These are phyloP conservation scores for Paspalum notatum DNA, from an alignment of 176 grass and related monocot species.

Conservation along the genomic window DNA sequence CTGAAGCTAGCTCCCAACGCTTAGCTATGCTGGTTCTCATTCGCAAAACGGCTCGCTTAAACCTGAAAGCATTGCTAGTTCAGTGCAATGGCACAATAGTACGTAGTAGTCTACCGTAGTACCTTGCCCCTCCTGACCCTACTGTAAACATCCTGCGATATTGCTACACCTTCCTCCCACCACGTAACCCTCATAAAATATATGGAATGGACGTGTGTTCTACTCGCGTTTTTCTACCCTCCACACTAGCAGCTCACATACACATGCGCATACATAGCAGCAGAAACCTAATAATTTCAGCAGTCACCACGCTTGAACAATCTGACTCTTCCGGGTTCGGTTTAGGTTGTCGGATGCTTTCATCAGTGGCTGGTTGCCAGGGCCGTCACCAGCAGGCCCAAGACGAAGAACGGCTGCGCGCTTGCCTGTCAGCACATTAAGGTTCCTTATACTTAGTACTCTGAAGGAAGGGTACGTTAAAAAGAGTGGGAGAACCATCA, in stretches of 20 bases:
- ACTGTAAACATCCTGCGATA: neutral
- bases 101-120: neutral
- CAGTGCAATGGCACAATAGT: neutral
- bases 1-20: neutral
- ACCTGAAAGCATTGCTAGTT: slow-evolving; percentile 1
- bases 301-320: neutral
- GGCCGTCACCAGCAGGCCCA: slow-evolving; percentile 74
- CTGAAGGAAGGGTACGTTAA: neutral
- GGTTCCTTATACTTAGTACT: too few relatives aligned
- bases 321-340: neutral
- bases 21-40: neutral
- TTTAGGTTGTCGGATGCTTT: neutral
- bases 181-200: neutral
- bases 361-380: slow-evolving; percentile 52
- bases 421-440: slow-evolving; percentile 52
- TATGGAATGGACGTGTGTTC: neutral
- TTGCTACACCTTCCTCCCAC: neutral
- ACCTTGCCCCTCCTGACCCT: neutral
- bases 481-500: neutral
- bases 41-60: too few relatives aligned
- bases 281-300: slow-evolving; percentile 17
- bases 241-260: neutral
- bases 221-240: neutral
- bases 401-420: slow-evolving; percentile 71
- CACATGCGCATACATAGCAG: neutral